These are phyloP conservation scores for Leccinum imitatum DNA, from an alignment of 768 basidiomycete genomes.

Conservation along the genomic window DNA sequence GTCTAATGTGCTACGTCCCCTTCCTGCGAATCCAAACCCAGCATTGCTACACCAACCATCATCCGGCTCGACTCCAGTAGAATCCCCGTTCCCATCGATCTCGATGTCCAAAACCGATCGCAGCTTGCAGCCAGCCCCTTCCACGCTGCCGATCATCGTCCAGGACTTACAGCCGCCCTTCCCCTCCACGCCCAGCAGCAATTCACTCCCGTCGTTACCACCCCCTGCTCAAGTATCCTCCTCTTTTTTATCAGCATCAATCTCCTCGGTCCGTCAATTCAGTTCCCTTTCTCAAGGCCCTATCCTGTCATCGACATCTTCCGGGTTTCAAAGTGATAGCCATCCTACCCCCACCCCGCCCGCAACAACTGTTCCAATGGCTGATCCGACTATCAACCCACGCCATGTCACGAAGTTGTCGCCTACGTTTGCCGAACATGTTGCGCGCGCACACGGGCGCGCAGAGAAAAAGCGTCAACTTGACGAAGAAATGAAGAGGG, in stretches of 20 bases:
- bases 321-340: background rate
- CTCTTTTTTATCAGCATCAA: background rate
- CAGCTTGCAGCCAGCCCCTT: background rate
- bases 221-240: background rate
- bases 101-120: background rate
- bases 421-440: background rate
- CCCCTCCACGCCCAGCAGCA: background rate
- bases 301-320: background rate
- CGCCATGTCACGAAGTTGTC: background rate
- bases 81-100: background rate
- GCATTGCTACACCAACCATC: background rate
- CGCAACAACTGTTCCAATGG: background rate
- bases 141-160: background rate
- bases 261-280: background rate
- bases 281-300: background rate
- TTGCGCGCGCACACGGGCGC: background rate
- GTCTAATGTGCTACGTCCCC: background rate
- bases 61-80: background rate
- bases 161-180: background rate
- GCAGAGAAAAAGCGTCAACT: background rate
- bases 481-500: background rate
- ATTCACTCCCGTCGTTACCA: background rate
- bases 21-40: background rate
- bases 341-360: background rate
- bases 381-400: background rate